phyloP scores from a whole-genome alignment of 1,284 basidiomycete species.

The Cryptococcus sp. region DNA sequence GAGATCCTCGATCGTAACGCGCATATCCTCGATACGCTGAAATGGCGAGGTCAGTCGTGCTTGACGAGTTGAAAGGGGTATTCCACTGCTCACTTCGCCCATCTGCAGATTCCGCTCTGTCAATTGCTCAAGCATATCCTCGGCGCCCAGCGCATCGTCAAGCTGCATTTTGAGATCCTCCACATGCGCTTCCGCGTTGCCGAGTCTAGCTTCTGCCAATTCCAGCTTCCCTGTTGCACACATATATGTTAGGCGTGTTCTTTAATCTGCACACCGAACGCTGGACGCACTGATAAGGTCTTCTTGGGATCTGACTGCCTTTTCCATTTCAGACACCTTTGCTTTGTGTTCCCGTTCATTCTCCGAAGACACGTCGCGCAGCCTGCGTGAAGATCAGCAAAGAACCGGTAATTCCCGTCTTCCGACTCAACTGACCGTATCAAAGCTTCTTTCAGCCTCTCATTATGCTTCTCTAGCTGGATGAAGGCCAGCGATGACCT shows the following conservation, averaged over 20 bases:
- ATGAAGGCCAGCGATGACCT: slow-evolving; percentile 75
- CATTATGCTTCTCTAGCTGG: slow-evolving; percentile 95
- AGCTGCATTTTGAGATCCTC: slow-evolving; percentile 93
- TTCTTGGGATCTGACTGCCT: slow-evolving; percentile 64
- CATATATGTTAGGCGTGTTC: slow-evolving; percentile 5
- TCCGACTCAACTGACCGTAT: slow-evolving; percentile 62
- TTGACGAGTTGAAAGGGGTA: not conserved
- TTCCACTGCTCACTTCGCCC: slow-evolving; percentile 65
- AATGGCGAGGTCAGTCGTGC: slow-evolving; percentile 12
- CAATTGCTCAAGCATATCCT: slow-evolving; percentile 93
- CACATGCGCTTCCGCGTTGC: slow-evolving; percentile 83
- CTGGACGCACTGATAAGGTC: slow-evolving; percentile 44
- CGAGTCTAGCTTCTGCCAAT: slow-evolving; percentile 71
- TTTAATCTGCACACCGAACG: not conserved
- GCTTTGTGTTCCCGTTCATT: slow-evolving; percentile 80
- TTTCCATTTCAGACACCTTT: slow-evolving; percentile 84
- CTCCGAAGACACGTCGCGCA: slow-evolving; percentile 85
- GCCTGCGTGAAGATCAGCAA: slow-evolving; percentile 53
- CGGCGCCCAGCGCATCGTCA: slow-evolving; percentile 91
- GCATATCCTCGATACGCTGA: slow-evolving; percentile 95
- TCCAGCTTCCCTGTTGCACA: slow-evolving; percentile 69
- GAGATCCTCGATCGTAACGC: slow-evolving; percentile 90
- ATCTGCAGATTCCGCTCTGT: slow-evolving; percentile 92
- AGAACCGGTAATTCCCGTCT: not conserved
- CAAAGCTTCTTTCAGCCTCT: slow-evolving; percentile 89